These are phyloP conservation scores for Carex arenaria DNA, from an alignment of 202 grass and related monocot genomes.

Conservation along the genomic window DNA sequence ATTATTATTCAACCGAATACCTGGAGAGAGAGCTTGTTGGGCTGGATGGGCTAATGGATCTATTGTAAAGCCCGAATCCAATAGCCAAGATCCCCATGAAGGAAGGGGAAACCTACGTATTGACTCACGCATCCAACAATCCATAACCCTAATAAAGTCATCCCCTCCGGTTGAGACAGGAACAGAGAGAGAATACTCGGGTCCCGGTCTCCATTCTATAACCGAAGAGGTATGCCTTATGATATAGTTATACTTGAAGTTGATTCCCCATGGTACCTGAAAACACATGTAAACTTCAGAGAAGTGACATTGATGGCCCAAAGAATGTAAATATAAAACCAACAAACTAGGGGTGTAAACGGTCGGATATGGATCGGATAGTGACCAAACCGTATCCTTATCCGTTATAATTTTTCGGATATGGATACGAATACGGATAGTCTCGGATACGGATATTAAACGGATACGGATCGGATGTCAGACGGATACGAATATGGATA, in stretches of 20 bases:
- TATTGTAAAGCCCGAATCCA: constrained; percentile 37
- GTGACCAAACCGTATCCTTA: too few species aligned
- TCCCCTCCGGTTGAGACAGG: constrained; percentile 53
- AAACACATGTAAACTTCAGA: not conserved
- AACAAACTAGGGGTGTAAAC: not conserved
- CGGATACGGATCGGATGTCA: too few species aligned
- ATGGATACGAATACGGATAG: too few species aligned
- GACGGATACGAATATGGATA: too few species aligned
- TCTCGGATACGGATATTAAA: too few species aligned
- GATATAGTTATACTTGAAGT: constrained; percentile 99
- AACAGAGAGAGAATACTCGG: constrained; percentile 70
- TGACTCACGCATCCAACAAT: constrained; percentile 72
- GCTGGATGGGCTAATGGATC: constrained; percentile 26
- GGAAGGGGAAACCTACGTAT: constrained; percentile 42
- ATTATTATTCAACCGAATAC: constrained; percentile 25
- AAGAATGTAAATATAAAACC: too few species aligned
- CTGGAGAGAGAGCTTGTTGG: constrained; percentile 37
- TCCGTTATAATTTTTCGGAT: too few species aligned
- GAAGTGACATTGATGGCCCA: too few species aligned
- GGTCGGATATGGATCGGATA: too few species aligned
- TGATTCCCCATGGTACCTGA: constrained; percentile 85
- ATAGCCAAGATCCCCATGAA: constrained; percentile 81
- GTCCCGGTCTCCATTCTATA: constrained; percentile 79
- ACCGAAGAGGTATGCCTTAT: constrained; percentile 49
- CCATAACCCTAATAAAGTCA: constrained; percentile 57